These are phyloP conservation scores for Monosporozyma servazzii DNA, from an alignment of 805 yeast genomes.

Conservation along the genomic window DNA sequence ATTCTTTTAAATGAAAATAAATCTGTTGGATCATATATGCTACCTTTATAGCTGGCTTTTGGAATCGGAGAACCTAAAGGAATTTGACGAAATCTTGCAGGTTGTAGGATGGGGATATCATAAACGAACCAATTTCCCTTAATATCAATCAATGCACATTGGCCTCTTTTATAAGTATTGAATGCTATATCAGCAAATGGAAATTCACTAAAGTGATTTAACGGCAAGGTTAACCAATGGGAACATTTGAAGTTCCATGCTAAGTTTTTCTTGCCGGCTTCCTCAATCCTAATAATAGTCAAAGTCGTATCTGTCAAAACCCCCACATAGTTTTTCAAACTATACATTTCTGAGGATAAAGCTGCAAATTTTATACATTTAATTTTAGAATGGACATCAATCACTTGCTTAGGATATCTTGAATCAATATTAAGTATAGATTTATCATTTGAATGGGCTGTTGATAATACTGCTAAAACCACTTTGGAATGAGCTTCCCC, in stretches of 20 bases:
- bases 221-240: slow-evolving; percentile 8
- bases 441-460: background rate
- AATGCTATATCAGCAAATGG: slow-evolving; percentile 39
- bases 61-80: background rate
- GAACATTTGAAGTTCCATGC: background rate
- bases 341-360: slow-evolving; percentile 15
- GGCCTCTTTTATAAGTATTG: slow-evolving; percentile 34
- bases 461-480: slow-evolving; percentile 6
- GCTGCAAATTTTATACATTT: slow-evolving; percentile 33
- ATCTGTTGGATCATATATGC: slow-evolving; percentile 39
- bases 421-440: background rate
- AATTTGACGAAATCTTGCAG: background rate
- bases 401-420: background rate
- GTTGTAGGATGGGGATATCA: slow-evolving; percentile 16
- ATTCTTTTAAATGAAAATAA: slow-evolving; percentile 48
- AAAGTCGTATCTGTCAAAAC: slow-evolving; percentile 31
- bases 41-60: slow-evolving; percentile 9
- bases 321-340: slow-evolving; percentile 25
- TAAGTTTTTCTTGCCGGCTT: background rate
- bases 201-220: slow-evolving; percentile 23
- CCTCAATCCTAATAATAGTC: background rate
- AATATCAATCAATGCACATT: slow-evolving; percentile 39
- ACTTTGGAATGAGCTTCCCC: slow-evolving; percentile 16
- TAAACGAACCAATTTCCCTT: slow-evolving; percentile 45
- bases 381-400: slow-evolving; percentile 28